Base-by-base conservation (phyloP, 2,329 filamentous ascomycete genomes). In the Myriosclerotinia scirpicola region DNA sequence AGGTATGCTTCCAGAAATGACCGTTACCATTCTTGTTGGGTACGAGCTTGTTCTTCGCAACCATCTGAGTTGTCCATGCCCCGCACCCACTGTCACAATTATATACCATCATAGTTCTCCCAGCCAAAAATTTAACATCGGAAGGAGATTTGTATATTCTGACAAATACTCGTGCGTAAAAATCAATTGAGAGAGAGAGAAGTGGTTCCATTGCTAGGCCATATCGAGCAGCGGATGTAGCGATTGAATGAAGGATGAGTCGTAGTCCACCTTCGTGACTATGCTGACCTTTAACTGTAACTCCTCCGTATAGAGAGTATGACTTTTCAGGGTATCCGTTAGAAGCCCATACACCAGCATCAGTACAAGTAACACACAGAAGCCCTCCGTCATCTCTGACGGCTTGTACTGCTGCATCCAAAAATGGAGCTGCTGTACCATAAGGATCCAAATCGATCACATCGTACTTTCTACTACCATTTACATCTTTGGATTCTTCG, bases 381-480 rank as follows among this genome's bases (percentile, higher is more conserved):
- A 99, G 82, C 5, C 95, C 95, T 1, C 94, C 94, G 72, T 97
- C 92, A 70, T 90, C 85, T 59, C 84, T 87, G 9, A 97, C 85
- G 1, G 91, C 87, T 78, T 97, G 93, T 11, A 99, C 82, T 1
- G 95, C 93, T 1, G 92, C 88, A 76, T 99, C 95, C 64, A 99
- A 84, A 78, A 99, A 99, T 1, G 92, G 91, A 12, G 91, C 92
- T 0, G 94, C 95, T 0, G 92, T 96, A 53, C 95, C 95, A 74
- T 99, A 99, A 0, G 95, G 95, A 76, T 99, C 95, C 40, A 99
- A 84, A 76, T 99, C 95, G 70, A 99, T 95, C 30, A 97, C 93
- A 77, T 98, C 92, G 77, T 96, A 99, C 73, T 85, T 87, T 75
- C 87, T 83, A 69, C 80, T 79, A 42, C 71, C 72, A 50, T 67